Evolutionary conservation across 2,329 filamentous ascomycete genomes (phyloP).

Genomic region (Albifimbria verrucaria): DNA sequence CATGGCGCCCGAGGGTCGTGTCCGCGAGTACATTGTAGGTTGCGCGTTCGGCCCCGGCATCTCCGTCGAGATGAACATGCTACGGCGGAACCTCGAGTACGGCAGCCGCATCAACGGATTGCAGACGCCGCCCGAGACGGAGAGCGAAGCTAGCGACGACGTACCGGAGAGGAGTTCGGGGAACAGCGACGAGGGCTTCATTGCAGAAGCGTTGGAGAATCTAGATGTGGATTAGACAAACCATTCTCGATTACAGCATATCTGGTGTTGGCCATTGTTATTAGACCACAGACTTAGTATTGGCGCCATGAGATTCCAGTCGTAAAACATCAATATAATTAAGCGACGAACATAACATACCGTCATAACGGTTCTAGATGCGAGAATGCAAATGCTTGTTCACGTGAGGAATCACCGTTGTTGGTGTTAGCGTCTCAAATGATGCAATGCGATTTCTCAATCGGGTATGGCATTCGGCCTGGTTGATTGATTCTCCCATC

Average conservation of each 20-base stretch:
- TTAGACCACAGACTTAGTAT: too few species aligned
- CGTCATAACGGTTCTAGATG: too few species aligned
- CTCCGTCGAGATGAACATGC: constrained; percentile 63
- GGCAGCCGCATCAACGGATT: constrained; percentile 28
- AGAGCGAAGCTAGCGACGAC: constrained; percentile 44
- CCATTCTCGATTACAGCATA: background rate
- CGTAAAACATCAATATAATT: too few species aligned
- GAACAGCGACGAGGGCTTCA: constrained; percentile 15
- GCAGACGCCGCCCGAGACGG: constrained; percentile 52
- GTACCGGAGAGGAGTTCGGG: constrained; percentile 12
- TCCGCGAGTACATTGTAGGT: constrained; percentile 58
- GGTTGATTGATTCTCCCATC: too few species aligned
- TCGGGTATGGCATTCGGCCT: too few species aligned
- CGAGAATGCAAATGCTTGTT: too few species aligned
- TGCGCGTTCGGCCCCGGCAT: constrained; percentile 71
- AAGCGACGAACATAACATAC: too few species aligned
- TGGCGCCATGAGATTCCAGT: too few species aligned
- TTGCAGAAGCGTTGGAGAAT: constrained; percentile 17
- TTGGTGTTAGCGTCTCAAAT: too few species aligned
- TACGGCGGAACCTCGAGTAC: constrained; percentile 42
- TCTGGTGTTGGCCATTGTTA: background rate
- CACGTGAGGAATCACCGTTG: too few species aligned
- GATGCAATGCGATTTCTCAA: too few species aligned
- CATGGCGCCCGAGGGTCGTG: constrained; percentile 45
- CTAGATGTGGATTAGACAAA: constrained; percentile 21